Percentiles rank a stretch among this genome's conserved stretches.
Evolutionary conservation across 75 land plant species (phyloP).

Genomic region (Selaginella moellendorffii): DNA sequence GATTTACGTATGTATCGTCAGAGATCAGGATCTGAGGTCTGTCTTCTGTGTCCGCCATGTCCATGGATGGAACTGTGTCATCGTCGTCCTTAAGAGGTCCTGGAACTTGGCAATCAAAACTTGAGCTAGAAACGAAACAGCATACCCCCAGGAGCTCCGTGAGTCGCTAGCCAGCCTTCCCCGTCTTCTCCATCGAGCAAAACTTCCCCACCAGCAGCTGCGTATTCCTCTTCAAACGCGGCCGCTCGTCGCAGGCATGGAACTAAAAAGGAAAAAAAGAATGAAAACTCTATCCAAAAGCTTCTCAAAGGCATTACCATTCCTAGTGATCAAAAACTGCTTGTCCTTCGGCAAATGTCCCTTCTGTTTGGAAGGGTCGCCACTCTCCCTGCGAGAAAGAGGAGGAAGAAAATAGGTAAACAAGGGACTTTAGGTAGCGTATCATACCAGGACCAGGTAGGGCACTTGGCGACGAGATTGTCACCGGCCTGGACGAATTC

Average conservation of each 20-base stretch:
- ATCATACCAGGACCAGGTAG: conserved; percentile 95
- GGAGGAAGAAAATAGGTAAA: conserved; percentile 3
- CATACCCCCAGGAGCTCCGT: conserved; percentile 75
- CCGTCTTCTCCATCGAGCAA: conserved; percentile 63
- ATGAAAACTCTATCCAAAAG: no score
- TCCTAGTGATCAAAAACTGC: conserved; percentile 85
- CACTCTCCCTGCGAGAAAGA: conserved; percentile 52
- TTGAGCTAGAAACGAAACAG: not conserved
- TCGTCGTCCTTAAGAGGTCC: conserved; percentile 32
- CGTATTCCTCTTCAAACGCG: conserved; percentile 81
- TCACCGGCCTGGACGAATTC: conserved; percentile 95
- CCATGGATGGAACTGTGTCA: conserved; percentile 75
- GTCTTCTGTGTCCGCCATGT: conserved; percentile 38
- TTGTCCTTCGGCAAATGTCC: conserved; percentile 66
- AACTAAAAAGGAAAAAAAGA: conserved; percentile 27
- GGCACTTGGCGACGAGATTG: conserved; percentile 92
- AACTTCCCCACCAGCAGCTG: conserved; percentile 77
- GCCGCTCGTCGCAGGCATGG: conserved; percentile 79
- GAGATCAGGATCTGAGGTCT: conserved; percentile 27
- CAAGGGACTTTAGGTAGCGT: not conserved
- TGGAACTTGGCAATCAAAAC: not conserved
- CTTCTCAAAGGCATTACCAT: no score
- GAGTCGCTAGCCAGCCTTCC: conserved; percentile 94
- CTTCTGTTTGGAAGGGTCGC: conserved; percentile 83
- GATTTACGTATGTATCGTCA: conserved; percentile 50